phyloP scores from a whole-genome alignment of 2,329 filamentous ascomycete genomes.

The Basipetospora sp. region DNA sequence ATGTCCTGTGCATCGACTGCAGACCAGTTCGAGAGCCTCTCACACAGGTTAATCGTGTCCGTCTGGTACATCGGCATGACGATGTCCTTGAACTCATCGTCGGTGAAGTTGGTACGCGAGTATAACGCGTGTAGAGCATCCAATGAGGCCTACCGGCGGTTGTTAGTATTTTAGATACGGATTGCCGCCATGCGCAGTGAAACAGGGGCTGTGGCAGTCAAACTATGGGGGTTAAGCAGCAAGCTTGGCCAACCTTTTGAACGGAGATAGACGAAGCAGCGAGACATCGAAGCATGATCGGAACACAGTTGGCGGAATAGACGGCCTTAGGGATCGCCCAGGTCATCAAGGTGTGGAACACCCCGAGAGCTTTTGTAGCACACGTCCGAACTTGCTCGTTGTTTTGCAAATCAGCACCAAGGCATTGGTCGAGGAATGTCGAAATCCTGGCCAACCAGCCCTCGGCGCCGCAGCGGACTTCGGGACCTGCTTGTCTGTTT shows the following conservation, averaged over 20 bases:
- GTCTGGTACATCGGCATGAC: constrained; percentile 65
- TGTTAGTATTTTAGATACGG: too few species aligned
- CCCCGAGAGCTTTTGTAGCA: constrained; percentile 60
- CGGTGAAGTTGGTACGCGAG: constrained; percentile 55
- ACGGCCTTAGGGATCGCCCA: constrained; percentile 84
- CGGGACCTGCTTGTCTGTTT: constrained; percentile 50
- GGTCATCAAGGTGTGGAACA: constrained; percentile 63
- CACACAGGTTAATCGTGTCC: constrained; percentile 56
- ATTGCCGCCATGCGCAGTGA: too few species aligned
- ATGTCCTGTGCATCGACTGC: constrained; percentile 66
- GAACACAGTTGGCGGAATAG: constrained; percentile 53
- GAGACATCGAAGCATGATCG: constrained; percentile 56
- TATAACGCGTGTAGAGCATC: constrained; percentile 78
- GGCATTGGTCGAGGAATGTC: constrained; percentile 57
- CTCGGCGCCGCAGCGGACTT: constrained; percentile 62
- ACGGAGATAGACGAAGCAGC: constrained; percentile 55
- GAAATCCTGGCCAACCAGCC: constrained; percentile 77
- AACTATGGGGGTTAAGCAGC: too few species aligned
- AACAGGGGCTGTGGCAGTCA: too few species aligned
- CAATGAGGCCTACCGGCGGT: constrained; percentile 47
- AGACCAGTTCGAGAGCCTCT: constrained; percentile 66
- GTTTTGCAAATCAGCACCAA: constrained; percentile 48
- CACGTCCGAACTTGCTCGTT: constrained; percentile 55
- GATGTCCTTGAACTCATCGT: constrained; percentile 64
- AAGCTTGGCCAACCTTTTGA: constrained; percentile 46